Evolutionary conservation across 129 eudicot species (phyloP).

Genomic region (Centaurea solstitialis): DNA sequence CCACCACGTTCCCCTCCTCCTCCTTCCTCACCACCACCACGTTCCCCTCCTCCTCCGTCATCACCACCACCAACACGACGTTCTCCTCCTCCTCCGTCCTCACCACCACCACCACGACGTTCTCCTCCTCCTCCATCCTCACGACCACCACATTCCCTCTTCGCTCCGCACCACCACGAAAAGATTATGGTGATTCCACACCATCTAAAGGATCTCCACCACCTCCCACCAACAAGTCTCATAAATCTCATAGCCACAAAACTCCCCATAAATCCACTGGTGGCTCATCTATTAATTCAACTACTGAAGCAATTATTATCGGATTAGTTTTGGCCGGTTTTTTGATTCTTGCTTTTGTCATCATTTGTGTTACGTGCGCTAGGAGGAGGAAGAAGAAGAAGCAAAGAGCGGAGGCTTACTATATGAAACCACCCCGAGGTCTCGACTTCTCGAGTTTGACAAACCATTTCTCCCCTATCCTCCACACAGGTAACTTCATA

Average conservation of each 20-base stretch:
- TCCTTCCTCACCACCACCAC: conserved; percentile 15
- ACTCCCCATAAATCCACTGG: conserved; percentile 10
- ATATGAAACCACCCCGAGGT: conserved; percentile 48
- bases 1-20: conserved; percentile 22
- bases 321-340: conserved; percentile 32
- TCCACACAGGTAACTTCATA: background rate
- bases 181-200: background rate
- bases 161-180: background rate
- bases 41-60: background rate
- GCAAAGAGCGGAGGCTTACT: conserved; percentile 18
- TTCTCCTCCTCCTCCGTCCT: background rate
- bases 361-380: conserved; percentile 21
- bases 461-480: background rate
- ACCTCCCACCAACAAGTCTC: conserved; percentile 16
- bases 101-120: background rate
- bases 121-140: background rate
- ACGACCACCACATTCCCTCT: background rate
- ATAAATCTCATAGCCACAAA: conserved; percentile 3
- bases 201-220: conserved; percentile 10
- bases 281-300: conserved; percentile 18
- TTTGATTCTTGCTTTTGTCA: conserved; percentile 26
- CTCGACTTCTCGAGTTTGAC: background rate
- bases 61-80: background rate
- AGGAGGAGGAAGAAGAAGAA: conserved; percentile 34
- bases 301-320: conserved; percentile 15